These are phyloP conservation scores for Rhododendron ferrugineum DNA, from an alignment of 148 eudicot genomes.

Conservation along the genomic window DNA sequence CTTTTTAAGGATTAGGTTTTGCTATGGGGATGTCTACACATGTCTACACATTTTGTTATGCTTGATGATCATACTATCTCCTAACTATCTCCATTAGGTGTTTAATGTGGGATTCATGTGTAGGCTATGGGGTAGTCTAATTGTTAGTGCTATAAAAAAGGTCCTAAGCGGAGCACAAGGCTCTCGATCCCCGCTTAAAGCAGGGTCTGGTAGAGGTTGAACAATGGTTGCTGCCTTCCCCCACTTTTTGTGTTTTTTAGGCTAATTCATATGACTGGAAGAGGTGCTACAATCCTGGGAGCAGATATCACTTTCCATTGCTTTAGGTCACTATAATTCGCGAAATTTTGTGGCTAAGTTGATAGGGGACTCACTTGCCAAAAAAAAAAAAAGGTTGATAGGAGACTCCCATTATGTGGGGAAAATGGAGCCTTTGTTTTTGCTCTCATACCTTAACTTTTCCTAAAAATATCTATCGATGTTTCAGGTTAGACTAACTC, in stretches of 20 bases:
- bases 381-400: not conserved
- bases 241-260: not conserved
- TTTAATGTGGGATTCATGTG: not conserved
- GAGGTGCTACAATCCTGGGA: not conserved
- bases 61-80: not conserved
- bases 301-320: not conserved
- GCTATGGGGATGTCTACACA: not conserved
- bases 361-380: too few species aligned
- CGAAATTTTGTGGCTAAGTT: not conserved
- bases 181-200: not conserved
- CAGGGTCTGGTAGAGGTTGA: not conserved
- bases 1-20: not conserved
- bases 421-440: not conserved
- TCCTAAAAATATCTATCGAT: not conserved
- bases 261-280: not conserved
- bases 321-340: not conserved
- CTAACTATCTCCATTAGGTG: not conserved
- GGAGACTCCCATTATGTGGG: not conserved
- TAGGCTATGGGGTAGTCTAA: not conserved
- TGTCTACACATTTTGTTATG: not conserved
- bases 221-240: not conserved
- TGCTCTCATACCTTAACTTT: not conserved
- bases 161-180: not conserved
- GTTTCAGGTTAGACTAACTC: not conserved
- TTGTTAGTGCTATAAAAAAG: not conserved